Conservation (phyloP, 306 rosid species). For the Quercus rubra region DNA sequence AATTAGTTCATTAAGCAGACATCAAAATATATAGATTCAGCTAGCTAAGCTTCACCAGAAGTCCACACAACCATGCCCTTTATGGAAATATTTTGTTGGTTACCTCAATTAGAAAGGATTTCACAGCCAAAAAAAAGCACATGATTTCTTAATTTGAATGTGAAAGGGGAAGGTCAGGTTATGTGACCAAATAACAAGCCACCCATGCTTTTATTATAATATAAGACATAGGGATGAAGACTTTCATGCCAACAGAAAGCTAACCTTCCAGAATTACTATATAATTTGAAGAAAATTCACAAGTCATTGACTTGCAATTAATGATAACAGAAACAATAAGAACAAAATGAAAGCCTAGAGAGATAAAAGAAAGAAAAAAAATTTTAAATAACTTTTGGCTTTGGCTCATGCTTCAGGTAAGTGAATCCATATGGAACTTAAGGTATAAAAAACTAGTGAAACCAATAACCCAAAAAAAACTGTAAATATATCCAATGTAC, state of each 20-base stretch:
- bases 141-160: not conserved
- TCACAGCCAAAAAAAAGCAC: not conserved
- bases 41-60: not conserved
- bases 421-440: constrained; percentile 7
- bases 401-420: not conserved
- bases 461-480: not conserved
- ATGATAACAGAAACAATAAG: not conserved
- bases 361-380: not conserved
- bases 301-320: not conserved
- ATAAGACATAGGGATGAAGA: not conserved
- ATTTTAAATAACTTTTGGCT: not conserved
- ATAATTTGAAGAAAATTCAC: not conserved
- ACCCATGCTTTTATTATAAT: not conserved
- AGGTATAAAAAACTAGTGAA: not conserved
- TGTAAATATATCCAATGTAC: constrained; percentile 28
- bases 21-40: not conserved
- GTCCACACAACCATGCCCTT: not conserved
- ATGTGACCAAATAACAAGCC: not conserved
- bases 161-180: not conserved
- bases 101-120: not conserved
- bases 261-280: not conserved
- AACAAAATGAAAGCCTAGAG: not conserved
- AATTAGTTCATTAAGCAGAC: not conserved
- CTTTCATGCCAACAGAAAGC: not conserved
- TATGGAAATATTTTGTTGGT: not conserved